phyloP scores from a whole-genome alignment of 768 basidiomycete genomes.

The Lentinus tigrinus region DNA sequence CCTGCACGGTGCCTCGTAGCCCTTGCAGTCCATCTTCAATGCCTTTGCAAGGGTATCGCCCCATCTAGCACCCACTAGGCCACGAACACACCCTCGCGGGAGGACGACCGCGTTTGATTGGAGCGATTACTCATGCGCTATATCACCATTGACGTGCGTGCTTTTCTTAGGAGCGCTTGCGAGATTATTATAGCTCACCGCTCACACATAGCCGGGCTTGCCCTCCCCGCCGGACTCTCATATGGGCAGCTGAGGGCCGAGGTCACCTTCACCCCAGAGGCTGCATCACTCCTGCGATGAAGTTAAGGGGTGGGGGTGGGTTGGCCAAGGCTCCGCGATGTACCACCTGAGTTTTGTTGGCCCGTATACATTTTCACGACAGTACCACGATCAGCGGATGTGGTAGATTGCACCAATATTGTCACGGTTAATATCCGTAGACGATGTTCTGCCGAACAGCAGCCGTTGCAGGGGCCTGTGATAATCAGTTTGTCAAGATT shows the following conservation, averaged over 20 bases:
- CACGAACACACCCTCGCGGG: not conserved
- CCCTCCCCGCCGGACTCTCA: no score
- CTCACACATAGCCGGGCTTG: not conserved
- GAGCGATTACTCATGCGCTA: not conserved
- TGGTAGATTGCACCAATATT: not conserved
- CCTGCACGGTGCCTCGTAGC: no score
- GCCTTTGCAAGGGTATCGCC: not conserved
- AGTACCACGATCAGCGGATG: no score
- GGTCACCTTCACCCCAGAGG: no score
- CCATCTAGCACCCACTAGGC: not conserved
- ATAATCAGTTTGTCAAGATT: not conserved
- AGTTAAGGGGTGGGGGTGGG: no score
- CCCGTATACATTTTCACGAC: no score
- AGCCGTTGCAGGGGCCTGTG: not conserved
- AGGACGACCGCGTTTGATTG: not conserved
- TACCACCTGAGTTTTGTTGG: no score
- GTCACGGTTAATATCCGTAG: not conserved
- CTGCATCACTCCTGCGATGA: no score
- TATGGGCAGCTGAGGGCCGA: no score
- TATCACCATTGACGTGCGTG: not conserved
- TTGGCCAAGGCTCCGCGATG: no score
- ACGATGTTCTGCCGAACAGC: not conserved
- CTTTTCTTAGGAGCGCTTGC: not conserved
- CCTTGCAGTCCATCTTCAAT: not conserved
- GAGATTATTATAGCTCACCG: not conserved